Conservation (phyloP, 768 basidiomycete species). For the Sporobolomyces roseus region DNA sequence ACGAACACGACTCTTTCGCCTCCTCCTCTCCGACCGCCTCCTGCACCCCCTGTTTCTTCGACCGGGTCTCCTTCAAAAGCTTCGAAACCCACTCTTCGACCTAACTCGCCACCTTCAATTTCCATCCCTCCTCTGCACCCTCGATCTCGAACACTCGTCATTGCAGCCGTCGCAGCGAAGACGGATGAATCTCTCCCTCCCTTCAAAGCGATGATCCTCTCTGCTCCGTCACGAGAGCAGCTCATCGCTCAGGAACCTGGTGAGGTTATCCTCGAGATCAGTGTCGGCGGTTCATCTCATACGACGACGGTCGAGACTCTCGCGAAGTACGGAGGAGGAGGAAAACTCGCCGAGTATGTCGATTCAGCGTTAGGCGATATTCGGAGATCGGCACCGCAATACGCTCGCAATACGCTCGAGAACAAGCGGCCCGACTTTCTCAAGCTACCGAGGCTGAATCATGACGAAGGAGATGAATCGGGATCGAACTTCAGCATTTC, state of each 20-base stretch:
- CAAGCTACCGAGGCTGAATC: neutral
- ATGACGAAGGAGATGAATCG: neutral
- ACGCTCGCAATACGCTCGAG: too few species aligned
- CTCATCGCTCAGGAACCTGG: neutral
- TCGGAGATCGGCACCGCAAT: neutral
- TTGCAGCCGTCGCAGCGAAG: neutral
- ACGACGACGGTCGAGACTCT: constrained; percentile 18
- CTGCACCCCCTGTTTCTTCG: neutral
- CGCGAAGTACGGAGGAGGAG: neutral
- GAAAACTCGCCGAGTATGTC: constrained; percentile 18
- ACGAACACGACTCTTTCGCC: neutral
- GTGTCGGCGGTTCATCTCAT: constrained; percentile 20
- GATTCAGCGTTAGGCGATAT: neutral
- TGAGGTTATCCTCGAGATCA: constrained; percentile 21
- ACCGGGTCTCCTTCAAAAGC: neutral
- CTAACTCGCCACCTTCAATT: constrained; percentile 11
- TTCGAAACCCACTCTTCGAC: neutral
- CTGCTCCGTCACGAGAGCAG: neutral
- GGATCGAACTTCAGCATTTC: constrained; percentile 9
- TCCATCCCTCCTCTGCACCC: neutral
- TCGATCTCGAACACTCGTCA: neutral
- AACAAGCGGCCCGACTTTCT: neutral
- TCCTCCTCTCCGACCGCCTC: neutral
- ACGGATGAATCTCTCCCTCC: neutral
- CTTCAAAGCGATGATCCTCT: constrained; percentile 3